These are phyloP conservation scores for Alternaria triticimaculans DNA, from an alignment of 2,329 filamentous ascomycete genomes.

Conservation along the genomic window DNA sequence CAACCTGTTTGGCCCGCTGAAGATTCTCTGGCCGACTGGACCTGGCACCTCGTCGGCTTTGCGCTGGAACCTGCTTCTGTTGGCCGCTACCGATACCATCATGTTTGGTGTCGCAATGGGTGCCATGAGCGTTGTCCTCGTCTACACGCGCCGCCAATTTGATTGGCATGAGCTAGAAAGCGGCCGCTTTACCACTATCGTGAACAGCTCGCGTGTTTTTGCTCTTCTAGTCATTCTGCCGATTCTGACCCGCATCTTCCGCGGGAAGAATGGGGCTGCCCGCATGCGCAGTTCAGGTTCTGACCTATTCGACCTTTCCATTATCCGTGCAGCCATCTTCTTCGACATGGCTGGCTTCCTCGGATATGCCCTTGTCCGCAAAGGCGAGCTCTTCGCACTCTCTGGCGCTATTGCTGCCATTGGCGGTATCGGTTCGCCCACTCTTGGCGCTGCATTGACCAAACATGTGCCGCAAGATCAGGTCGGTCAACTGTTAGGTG, in stretches of 20 bases:
- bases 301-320: slow-evolving; percentile 76
- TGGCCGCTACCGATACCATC: slow-evolving; percentile 81
- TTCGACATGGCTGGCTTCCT: slow-evolving; percentile 78
- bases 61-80: slow-evolving; percentile 79
- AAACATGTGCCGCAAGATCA: slow-evolving; percentile 87
- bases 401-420: slow-evolving; percentile 77
- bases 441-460: slow-evolving; percentile 81
- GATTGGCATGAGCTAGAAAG: slow-evolving; percentile 83
- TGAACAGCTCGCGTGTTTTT: slow-evolving; percentile 77
- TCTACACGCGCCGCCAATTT: slow-evolving; percentile 83
- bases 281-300: slow-evolving; percentile 64
- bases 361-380: slow-evolving; percentile 73
- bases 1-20: slow-evolving; percentile 79
- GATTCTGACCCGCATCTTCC: slow-evolving; percentile 75
- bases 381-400: slow-evolving; percentile 69
- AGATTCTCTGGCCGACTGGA: slow-evolving; percentile 76
- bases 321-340: slow-evolving; percentile 76
- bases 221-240: slow-evolving; percentile 79
- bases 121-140: slow-evolving; percentile 77
- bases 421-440: slow-evolving; percentile 85
- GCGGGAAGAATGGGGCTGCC: slow-evolving; percentile 56
- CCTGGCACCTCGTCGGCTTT: slow-evolving; percentile 66
- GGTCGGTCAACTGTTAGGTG: slow-evolving; percentile 87
- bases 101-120: slow-evolving; percentile 85
- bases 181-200: slow-evolving; percentile 79